These are phyloP conservation scores for Aspergillus uvarum DNA, from an alignment of 2,329 filamentous ascomycete species.

Conservation along the genomic window DNA sequence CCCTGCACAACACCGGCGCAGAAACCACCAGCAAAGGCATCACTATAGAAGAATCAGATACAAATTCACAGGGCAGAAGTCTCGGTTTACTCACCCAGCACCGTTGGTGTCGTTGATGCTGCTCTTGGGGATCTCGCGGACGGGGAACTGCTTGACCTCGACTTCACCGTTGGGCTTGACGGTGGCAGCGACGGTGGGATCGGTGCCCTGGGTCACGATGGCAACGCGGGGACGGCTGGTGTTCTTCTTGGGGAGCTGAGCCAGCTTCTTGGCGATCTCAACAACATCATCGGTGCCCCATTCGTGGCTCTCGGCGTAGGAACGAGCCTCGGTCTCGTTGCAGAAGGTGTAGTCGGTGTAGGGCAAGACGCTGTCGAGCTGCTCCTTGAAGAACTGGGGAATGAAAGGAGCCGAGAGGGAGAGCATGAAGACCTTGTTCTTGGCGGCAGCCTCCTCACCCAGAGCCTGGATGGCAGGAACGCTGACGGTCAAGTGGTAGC, in stretches of 20 bases:
- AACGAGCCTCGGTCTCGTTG: slow-evolving; percentile 91
- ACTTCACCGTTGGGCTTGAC: slow-evolving; percentile 65
- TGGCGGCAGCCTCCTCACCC: slow-evolving; percentile 80
- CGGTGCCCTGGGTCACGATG: slow-evolving; percentile 92
- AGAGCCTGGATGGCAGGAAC: slow-evolving; percentile 86
- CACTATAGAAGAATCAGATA: slow-evolving; percentile 49
- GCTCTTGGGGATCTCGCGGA: slow-evolving; percentile 72
- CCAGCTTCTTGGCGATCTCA: slow-evolving; percentile 81
- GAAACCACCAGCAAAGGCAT: slow-evolving; percentile 95
- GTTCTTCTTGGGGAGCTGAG: slow-evolving; percentile 91
- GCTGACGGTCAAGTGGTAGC: slow-evolving; percentile 96
- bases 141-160: slow-evolving; percentile 72
- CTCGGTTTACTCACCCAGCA: slow-evolving; percentile 59
- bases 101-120: slow-evolving; percentile 96
- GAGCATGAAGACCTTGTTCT: slow-evolving; percentile 89
- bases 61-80: not conserved
- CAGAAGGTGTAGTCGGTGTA: slow-evolving; percentile 97
- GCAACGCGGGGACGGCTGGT: slow-evolving; percentile 76
- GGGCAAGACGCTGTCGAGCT: slow-evolving; percentile 76
- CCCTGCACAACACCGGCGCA: slow-evolving; percentile 84
- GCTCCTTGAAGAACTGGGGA: slow-evolving; percentile 95
- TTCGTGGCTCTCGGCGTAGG: slow-evolving; percentile 80
- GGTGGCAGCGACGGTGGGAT: slow-evolving; percentile 79
- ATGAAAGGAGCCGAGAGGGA: slow-evolving; percentile 96
- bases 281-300: slow-evolving; percentile 74